Percentiles rank a stretch among this genome's conserved stretches.
Evolutionary conservation across 495 filamentous ascomycete species (phyloP).

Genomic region (Penicillium nucicola): DNA sequence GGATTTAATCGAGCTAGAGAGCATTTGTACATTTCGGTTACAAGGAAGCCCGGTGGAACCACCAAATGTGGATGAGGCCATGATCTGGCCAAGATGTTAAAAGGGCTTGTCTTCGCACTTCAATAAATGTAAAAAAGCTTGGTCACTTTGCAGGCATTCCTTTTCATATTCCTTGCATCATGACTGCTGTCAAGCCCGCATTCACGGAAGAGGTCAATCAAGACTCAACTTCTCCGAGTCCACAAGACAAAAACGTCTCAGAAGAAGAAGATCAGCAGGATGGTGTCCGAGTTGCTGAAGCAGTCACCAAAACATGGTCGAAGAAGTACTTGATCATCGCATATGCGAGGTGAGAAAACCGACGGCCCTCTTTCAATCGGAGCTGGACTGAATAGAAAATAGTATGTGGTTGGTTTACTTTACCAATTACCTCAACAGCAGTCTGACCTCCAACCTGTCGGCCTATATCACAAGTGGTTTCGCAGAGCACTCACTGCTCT

Average conservation of each 20-base stretch:
- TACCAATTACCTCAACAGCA: conserved; percentile 16
- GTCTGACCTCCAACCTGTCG: conserved; percentile 13
- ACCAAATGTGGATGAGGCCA: background rate
- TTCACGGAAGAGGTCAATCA: background rate
- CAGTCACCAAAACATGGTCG: conserved; percentile 22
- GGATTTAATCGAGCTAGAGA: too few species aligned
- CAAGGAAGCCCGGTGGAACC: too few species aligned
- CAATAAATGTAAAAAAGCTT: too few species aligned
- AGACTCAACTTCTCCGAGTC: background rate
- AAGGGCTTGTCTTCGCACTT: too few species aligned
- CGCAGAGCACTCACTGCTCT: conserved; percentile 27
- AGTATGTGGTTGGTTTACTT: conserved; percentile 32
- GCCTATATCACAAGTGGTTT: conserved; percentile 30
- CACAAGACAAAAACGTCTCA: background rate
- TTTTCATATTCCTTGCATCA: background rate
- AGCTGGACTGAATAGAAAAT: background rate
- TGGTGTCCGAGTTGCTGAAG: conserved; percentile 27
- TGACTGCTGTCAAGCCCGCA: background rate
- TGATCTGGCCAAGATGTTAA: too few species aligned
- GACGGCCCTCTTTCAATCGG: background rate
- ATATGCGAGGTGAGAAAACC: conserved; percentile 20
- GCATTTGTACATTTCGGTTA: too few species aligned
- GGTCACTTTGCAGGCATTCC: too few species aligned
- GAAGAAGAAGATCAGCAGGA: conserved; percentile 16
- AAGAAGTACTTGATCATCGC: conserved; percentile 16